Evolutionary conservation across 208 protist genomes (phyloP).

Genomic region (Leishmania turanica): DNA sequence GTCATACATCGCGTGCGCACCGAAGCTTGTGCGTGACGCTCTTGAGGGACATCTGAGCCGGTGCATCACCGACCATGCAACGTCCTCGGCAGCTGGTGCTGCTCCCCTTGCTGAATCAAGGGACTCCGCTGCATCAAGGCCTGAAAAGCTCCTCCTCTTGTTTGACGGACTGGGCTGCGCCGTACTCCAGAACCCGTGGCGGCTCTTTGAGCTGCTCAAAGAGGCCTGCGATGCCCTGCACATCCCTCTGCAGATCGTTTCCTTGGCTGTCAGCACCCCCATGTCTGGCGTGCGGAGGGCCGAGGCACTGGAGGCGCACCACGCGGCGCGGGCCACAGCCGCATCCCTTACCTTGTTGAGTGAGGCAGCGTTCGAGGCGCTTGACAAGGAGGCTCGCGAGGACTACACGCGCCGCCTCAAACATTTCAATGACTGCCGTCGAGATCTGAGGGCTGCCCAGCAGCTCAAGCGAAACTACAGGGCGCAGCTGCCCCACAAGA

Average conservation of each 20-base stretch:
- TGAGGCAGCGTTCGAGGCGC: constrained; percentile 77
- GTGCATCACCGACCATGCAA: constrained; percentile 3
- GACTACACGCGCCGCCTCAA: constrained; percentile 77
- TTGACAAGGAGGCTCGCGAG: constrained; percentile 49
- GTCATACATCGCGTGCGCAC: constrained; percentile 20
- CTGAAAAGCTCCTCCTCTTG: constrained; percentile 37
- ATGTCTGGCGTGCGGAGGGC: constrained; percentile 56
- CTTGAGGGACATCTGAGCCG: constrained; percentile 29
- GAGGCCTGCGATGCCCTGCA: constrained; percentile 37
- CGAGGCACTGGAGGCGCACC: constrained; percentile 36
- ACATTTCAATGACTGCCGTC: constrained; percentile 81
- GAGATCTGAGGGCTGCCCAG: constrained; percentile 45
- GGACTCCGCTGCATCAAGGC: neutral
- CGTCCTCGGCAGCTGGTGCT: neutral
- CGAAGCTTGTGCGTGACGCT: constrained; percentile 32
- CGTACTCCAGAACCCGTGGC: constrained; percentile 51
- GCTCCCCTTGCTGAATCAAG: neutral
- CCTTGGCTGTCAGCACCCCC: constrained; percentile 68
- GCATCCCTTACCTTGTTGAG: constrained; percentile 52
- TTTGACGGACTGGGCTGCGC: constrained; percentile 73
- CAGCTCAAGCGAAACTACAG: constrained; percentile 18
- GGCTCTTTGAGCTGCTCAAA: constrained; percentile 50
- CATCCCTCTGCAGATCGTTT: constrained; percentile 55
- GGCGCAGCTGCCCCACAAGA: constrained; percentile 24
- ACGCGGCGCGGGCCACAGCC: constrained; percentile 32